phyloP scores from a whole-genome alignment of 176 grass and related monocot genomes.

The Hordeum vulgare region DNA sequence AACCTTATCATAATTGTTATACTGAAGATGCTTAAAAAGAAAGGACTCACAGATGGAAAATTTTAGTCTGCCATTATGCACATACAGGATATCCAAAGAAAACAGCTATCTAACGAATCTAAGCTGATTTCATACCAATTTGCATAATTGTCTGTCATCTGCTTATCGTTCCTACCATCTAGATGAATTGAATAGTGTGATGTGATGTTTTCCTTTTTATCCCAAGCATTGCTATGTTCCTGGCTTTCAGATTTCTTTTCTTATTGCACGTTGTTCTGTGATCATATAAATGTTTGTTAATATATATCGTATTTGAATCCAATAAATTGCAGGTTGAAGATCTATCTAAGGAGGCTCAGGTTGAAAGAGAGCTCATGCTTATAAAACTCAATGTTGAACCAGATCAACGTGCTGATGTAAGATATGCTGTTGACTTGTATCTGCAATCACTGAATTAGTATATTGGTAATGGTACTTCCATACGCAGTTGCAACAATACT shows the following conservation, averaged over 20 bases:
- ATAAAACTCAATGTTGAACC: constrained; percentile 84
- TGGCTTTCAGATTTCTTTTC: background rate
- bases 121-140: background rate
- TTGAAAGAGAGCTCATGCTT: constrained; percentile 98
- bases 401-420: constrained; percentile 65
- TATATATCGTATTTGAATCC: background rate
- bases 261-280: background rate
- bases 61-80: background rate
- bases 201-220: background rate
- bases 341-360: constrained; percentile 87
- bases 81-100: background rate
- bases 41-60: background rate
- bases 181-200: background rate
- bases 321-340: constrained; percentile 78
- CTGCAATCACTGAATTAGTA: background rate
- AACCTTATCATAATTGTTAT: background rate
- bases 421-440: background rate
- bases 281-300: background rate
- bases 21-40: background rate
- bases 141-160: background rate
- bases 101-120: background rate
- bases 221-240: background rate
- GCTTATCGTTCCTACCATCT: background rate
- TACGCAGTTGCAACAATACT: background rate
- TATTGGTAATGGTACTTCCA: background rate